A percentile compares a stretch with the other conserved stretches of the same genome.
Evolutionary conservation across 352 stramenopile genomes (phyloP).

Genomic region (Phytophthora nicotianae): DNA sequence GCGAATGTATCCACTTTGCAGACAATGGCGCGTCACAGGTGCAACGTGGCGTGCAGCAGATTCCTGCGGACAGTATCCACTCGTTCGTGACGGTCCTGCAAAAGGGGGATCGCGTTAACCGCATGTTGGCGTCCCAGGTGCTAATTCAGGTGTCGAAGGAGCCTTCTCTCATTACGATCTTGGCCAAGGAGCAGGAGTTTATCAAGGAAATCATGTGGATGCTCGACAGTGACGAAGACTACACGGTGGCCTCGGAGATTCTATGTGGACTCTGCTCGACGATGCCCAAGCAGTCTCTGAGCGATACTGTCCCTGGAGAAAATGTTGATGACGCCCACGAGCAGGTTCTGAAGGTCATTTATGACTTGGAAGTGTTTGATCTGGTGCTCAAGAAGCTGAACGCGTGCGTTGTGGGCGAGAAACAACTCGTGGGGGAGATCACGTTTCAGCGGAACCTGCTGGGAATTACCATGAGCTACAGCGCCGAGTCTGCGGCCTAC

Average conservation of each 20-base stretch:
- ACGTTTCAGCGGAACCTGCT: constrained; percentile 81
- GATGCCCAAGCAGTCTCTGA: constrained; percentile 32
- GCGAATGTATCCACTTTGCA: constrained; percentile 69
- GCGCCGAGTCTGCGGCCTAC: constrained; percentile 55
- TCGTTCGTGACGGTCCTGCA: constrained; percentile 73
- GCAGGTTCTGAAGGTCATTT: constrained; percentile 57
- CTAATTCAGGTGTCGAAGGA: constrained; percentile 70
- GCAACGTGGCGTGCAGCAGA: constrained; percentile 50
- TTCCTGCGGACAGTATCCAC: constrained; percentile 56
- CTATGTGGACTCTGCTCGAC: constrained; percentile 70
- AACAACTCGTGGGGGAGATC: constrained; percentile 79
- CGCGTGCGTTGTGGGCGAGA: constrained; percentile 61
- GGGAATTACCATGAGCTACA: constrained; percentile 80
- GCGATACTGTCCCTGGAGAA: constrained; percentile 16
- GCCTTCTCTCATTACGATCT: constrained; percentile 53
- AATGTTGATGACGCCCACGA: constrained; percentile 36
- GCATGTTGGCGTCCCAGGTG: constrained; percentile 77
- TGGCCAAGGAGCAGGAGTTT: constrained; percentile 62
- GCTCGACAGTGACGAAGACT: constrained; percentile 75
- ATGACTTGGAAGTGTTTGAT: constrained; percentile 67
- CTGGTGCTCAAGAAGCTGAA: constrained; percentile 76
- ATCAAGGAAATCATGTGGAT: constrained; percentile 77
- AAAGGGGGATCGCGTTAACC: constrained; percentile 60
- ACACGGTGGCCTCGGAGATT: constrained; percentile 75
- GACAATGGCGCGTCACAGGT: constrained; percentile 42